A percentile compares a stretch with the other conserved stretches of the same genome.
phyloP scores from a whole-genome alignment of 768 basidiomycete species.

The Mycena kentingensis region DNA sequence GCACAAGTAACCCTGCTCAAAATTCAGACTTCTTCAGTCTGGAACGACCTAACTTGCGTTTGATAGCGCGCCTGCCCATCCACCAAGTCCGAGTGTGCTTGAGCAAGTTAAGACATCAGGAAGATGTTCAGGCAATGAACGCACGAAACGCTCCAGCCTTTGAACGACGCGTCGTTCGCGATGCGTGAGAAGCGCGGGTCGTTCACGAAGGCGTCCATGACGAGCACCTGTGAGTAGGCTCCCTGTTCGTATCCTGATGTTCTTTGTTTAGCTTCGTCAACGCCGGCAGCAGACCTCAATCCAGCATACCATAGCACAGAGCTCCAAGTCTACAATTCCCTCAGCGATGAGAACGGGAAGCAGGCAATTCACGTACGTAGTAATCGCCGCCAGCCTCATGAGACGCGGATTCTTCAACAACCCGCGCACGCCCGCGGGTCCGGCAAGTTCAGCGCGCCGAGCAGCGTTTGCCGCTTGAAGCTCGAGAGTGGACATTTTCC shows the following conservation, averaged over 20 bases:
- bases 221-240: slow-evolving; percentile 25
- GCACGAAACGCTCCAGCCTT: slow-evolving; percentile 28
- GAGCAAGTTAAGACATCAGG: not conserved
- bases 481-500: slow-evolving; percentile 19
- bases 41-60: slow-evolving; percentile 14
- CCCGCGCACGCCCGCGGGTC: slow-evolving; percentile 22
- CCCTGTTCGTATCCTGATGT: slow-evolving; percentile 25
- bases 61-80: slow-evolving; percentile 23
- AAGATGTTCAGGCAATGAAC: not conserved
- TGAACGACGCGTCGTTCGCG: slow-evolving; percentile 24
- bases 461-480: slow-evolving; percentile 24
- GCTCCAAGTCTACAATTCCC: slow-evolving; percentile 19
- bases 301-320: slow-evolving; percentile 22
- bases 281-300: not conserved
- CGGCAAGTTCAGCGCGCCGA: slow-evolving; percentile 24
- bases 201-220: slow-evolving; percentile 24
- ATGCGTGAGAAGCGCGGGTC: slow-evolving; percentile 24
- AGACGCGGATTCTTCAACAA: slow-evolving; percentile 23
- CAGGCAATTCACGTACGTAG: slow-evolving; percentile 16
- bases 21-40: not conserved
- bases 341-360: not conserved
- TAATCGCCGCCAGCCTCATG: slow-evolving; percentile 21
- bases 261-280: not conserved
- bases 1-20: slow-evolving; percentile 23
- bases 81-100: slow-evolving; percentile 24